Evolutionary conservation across 2,329 filamentous ascomycete species (phyloP), one percentile per base, ranked within the genome.

Genomic region (Cordyceps farinosa): DNA sequence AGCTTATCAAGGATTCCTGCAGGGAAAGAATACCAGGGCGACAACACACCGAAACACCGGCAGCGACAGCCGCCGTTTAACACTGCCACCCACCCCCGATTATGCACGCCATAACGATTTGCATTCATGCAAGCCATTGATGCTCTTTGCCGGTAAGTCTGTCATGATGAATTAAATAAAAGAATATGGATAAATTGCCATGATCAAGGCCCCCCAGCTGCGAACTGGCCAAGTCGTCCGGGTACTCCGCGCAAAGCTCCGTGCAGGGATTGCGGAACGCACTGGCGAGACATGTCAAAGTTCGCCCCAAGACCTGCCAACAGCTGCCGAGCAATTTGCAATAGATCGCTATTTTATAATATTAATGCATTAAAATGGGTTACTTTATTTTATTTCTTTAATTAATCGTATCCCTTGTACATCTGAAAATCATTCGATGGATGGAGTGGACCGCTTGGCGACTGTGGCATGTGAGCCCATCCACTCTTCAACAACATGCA

Each of bases 251-350:
- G 22, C 30, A 15, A 10, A 42, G 30, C 42, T 29, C 13, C 9
- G 13, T 36, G 55, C 30, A 57, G 42, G 55, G 55, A 36, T 57
- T 48, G 42, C 55, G 55, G 42, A 57, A 57, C 42, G 44, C 11
- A n/a, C 22, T 48, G 42, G 30, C 42, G 42, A 57, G 55, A 57
- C 42, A 44, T 29, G 54, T 40, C 42, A 17, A 40, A 22, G 22
- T 22, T 27, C 8, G 47, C 50, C 9, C 13, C 36, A 29, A 50
- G 27, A 50, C 47, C 22, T 27, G 45, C 5, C 11, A 48, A 27
- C 45, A 27, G 45, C 29, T 48, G 45, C 45, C 45, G 45, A 27
- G 45, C 45, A 48, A 29, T 48, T 48, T 9, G 5, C 22, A 27
- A 5, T 22, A 27, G 10, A 29, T 29, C 7, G 10, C 11, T 10